A percentile compares a stretch with the other conserved stretches of the same genome.
Conservation (phyloP, 306 rosid genomes). For the Neltuma alba region DNA sequence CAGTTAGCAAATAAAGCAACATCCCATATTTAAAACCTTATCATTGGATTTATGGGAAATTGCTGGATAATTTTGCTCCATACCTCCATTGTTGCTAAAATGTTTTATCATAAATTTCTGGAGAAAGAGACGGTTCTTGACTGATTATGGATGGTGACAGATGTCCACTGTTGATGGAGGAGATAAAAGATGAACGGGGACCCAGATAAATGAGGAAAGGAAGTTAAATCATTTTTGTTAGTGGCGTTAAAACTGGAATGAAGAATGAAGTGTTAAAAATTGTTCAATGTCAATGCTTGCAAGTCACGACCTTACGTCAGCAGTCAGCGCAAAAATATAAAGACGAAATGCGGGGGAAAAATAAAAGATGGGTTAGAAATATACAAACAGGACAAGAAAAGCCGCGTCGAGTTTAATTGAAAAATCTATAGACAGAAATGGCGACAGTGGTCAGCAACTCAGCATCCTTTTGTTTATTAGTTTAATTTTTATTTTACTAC, state of each 20-base stretch:
- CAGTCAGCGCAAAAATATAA: not conserved
- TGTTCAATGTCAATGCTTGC: not conserved
- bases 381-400: constrained; percentile 14
- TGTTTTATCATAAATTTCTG: too few relatives aligned
- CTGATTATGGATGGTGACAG: not conserved
- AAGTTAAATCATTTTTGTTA: too few relatives aligned
- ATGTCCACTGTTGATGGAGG: not conserved
- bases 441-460: constrained; percentile 3
- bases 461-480: constrained; percentile 43
- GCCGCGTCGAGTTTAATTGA: constrained; percentile 43
- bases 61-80: not conserved
- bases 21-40: too few relatives aligned
- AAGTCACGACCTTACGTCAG: not conserved
- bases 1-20: too few relatives aligned
- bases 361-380: not conserved
- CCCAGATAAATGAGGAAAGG: not conserved
- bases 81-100: not conserved
- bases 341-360: not conserved
- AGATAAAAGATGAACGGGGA: not conserved
- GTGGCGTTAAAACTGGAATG: too few relatives aligned
- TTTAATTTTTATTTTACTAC: too few relatives aligned
- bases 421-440: constrained; percentile 31
- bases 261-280: too few relatives aligned
- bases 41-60: not conserved
- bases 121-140: not conserved